Base-by-base conservation (phyloP, 139 green algal species). In the Trebouxia sp. region DNA sequence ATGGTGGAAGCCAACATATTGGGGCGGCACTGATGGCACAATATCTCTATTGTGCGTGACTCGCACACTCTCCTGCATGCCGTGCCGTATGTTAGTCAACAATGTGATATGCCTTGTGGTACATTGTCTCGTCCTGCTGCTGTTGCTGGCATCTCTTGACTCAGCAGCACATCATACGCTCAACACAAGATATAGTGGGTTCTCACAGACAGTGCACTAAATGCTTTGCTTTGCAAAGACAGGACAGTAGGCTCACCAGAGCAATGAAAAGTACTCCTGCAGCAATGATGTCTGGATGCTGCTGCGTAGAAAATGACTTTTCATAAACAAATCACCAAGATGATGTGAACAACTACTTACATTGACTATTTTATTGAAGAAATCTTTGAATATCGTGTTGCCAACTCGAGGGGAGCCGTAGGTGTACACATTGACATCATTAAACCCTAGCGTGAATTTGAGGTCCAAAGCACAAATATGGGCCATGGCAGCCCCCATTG, bases 31-130 rank as follows among this genome's bases (percentile, higher is more conserved):
- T 15, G 80, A 90, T 17, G 94, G 94, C 82, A 98, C 94, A n/a
- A 97, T 91, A 83, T 98, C 94, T 1, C 92, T 83, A 70, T 95
- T 92, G 85, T 98, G 94, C 0, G 94, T 98, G 76, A 98, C 93
- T 5, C 94, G 82, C 86, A 90, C 93, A 39, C 83, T 90, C 72
- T 87, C 81, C 42, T 88, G 79, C 45, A 74, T 1, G 1, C 8
- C 26, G 7, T 1, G 26, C 35, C 3, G 4, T 26, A 14, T 75
- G 20, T 28, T 48, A 22, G 22, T 20, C 32, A 80, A 12, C 28
- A n/a, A n/a, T n/a, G n/a, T n/a, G n/a, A n/a, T n/a, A n/a, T n/a
- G n/a, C n/a, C n/a, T n/a, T n/a, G n/a, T n/a, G n/a, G n/a, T n/a
- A n/a, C n/a, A n/a, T n/a, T n/a, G n/a, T n/a, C n/a, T n/a, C n/a